phyloP scores from a whole-genome alignment of 768 basidiomycete species.

The Pulveroboletus frians region DNA sequence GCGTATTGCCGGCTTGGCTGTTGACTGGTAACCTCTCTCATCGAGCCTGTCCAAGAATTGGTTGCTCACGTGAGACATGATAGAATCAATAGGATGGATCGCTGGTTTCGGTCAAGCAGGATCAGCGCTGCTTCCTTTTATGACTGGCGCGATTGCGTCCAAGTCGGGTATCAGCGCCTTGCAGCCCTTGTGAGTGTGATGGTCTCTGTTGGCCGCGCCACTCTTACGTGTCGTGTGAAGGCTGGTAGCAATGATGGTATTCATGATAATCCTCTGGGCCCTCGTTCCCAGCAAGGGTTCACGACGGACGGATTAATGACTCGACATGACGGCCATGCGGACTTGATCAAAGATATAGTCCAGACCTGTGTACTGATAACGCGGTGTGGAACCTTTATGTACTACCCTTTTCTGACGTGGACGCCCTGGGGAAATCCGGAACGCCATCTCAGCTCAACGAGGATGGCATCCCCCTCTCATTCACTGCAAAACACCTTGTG shows the following conservation, averaged over 20 bases:
- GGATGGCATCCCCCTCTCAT: neutral
- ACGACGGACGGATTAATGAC: conserved; percentile 14
- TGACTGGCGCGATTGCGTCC: conserved; percentile 63
- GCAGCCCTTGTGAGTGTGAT: conserved; percentile 30
- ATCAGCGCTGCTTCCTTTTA: conserved; percentile 65
- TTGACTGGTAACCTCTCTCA: conserved; percentile 37
- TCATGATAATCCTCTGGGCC: conserved; percentile 40
- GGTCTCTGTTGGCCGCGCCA: neutral
- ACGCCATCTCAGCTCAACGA: neutral
- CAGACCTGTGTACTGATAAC: neutral
- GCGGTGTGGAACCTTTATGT: neutral
- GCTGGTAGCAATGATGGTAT: conserved; percentile 38
- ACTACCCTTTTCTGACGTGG: neutral
- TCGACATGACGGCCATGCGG: neutral
- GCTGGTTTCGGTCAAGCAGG: conserved; percentile 53
- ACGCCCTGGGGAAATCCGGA: neutral
- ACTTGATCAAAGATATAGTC: neutral
- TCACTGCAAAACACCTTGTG: neutral
- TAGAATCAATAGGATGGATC: conserved; percentile 9
- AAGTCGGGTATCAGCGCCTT: conserved; percentile 47
- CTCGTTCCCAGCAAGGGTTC: conserved; percentile 33
- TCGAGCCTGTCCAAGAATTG: neutral
- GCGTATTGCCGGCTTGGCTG: conserved; percentile 51
- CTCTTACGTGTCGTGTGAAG: conserved; percentile 5
- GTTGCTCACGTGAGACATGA: neutral